A percentile compares a stretch with the other conserved stretches of the same genome.
These are phyloP conservation scores for Laetiporus sulphureus DNA, from an alignment of 1,284 basidiomycete species.

Conservation along the genomic window DNA sequence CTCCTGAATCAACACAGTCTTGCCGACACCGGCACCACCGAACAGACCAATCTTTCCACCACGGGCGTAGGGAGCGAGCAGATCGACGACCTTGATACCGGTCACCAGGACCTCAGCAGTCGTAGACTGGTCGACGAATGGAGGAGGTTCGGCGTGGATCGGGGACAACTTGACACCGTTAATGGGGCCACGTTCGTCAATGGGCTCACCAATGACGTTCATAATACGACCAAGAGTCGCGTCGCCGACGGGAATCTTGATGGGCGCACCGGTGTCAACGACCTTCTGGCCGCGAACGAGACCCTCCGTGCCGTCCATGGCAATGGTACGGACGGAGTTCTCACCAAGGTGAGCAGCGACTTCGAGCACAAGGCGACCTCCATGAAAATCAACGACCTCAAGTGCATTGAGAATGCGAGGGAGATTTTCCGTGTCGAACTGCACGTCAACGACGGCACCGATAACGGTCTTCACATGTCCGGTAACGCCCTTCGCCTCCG, in stretches of 20 bases:
- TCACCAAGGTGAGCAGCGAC: slow-evolving; percentile 97
- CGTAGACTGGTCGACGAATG: slow-evolving; percentile 98
- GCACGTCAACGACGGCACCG: slow-evolving; percentile 99
- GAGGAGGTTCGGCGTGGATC: slow-evolving; percentile 95
- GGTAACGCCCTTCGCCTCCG: slow-evolving; percentile 67
- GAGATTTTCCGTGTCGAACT: slow-evolving; percentile 86
- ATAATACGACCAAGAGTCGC: slow-evolving; percentile 97
- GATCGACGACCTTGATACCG: slow-evolving; percentile 99
- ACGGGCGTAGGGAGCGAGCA: slow-evolving; percentile 98
- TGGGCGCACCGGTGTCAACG: slow-evolving; percentile 93
- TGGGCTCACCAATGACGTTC: slow-evolving; percentile 99
- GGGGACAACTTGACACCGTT: slow-evolving; percentile 87
- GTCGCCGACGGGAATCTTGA: slow-evolving; percentile 92
- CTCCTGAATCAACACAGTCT: slow-evolving; percentile 98
- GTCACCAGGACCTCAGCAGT: slow-evolving; percentile 98
- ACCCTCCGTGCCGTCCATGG: slow-evolving; percentile 99
- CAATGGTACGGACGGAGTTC: slow-evolving; percentile 97
- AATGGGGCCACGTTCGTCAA: slow-evolving; percentile 98
- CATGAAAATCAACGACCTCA: slow-evolving; percentile 90
- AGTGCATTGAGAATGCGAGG: slow-evolving; percentile 98
- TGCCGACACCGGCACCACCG: slow-evolving; percentile 99
- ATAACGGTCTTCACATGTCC: slow-evolving; percentile 92
- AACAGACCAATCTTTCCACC: slow-evolving; percentile 99
- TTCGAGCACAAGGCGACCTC: slow-evolving; percentile 93
- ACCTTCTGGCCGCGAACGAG: slow-evolving; percentile 98